Percentiles rank a stretch among this genome's conserved stretches.
Conservation (phyloP, 768 basidiomycete species). For the Amanita muscaria region DNA sequence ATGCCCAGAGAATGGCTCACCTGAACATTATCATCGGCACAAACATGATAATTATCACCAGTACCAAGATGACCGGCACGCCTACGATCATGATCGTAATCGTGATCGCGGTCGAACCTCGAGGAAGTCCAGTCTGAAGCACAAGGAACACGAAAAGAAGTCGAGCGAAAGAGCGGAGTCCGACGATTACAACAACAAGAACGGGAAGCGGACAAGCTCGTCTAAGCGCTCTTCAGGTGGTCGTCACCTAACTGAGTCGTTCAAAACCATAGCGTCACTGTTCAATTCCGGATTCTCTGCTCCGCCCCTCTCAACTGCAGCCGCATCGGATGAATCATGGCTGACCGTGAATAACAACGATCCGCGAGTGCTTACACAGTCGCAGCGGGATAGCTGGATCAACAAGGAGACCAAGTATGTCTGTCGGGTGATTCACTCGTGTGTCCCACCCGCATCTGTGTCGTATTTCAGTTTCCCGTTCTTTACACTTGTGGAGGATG, state of each 20-base stretch:
- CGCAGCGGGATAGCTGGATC: slow-evolving; percentile 34
- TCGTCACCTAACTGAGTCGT: slow-evolving; percentile 7
- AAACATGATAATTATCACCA: slow-evolving; percentile 6
- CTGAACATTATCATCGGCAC: slow-evolving; percentile 4
- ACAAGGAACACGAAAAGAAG: slow-evolving; percentile 10
- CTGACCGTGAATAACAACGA: slow-evolving; percentile 14
- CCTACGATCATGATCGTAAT: slow-evolving; percentile 8
- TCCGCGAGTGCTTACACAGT: slow-evolving; percentile 18
- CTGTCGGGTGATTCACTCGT: slow-evolving; percentile 62
- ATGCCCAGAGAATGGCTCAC: neutral
- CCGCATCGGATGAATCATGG: slow-evolving; percentile 4
- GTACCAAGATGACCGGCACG: slow-evolving; percentile 10
- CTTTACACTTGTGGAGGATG: slow-evolving; percentile 57
- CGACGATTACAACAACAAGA: neutral
- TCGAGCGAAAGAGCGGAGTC: neutral
- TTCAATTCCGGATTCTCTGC: slow-evolving; percentile 6
- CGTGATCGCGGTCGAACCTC: slow-evolving; percentile 20
- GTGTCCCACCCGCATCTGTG: slow-evolving; percentile 52
- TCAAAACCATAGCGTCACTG: slow-evolving; percentile 8
- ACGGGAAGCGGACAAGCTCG: slow-evolving; percentile 6
- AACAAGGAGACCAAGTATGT: slow-evolving; percentile 48
- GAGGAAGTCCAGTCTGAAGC: slow-evolving; percentile 21
- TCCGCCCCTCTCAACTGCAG: neutral
- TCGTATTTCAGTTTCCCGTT: slow-evolving; percentile 71
- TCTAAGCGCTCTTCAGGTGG: slow-evolving; percentile 9